Conservation (phyloP, 805 yeast genomes). For the Saccharomyces paradoxus region DNA sequence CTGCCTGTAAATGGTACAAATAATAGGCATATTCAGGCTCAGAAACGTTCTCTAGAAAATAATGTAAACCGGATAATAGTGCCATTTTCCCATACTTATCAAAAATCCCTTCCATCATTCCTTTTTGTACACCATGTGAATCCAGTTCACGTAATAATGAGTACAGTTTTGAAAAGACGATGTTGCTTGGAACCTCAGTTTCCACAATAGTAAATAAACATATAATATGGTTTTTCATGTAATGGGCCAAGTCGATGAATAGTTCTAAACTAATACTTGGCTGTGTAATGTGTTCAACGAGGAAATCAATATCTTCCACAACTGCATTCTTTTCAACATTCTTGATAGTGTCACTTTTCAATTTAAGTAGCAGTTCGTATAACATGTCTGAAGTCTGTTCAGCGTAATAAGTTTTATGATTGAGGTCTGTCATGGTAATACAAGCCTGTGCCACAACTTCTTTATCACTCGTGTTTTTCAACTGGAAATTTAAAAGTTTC, state of each 20-base stretch:
- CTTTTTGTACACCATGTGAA: slow-evolving; percentile 8
- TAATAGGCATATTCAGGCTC: slow-evolving; percentile 20
- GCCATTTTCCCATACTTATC: slow-evolving; percentile 22
- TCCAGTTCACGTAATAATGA: slow-evolving; percentile 8
- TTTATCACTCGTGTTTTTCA: slow-evolving; percentile 17
- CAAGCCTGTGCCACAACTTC: slow-evolving; percentile 40
- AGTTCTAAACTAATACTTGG: slow-evolving; percentile 22
- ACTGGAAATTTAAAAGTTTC: slow-evolving; percentile 45
- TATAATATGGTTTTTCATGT: slow-evolving; percentile 6
- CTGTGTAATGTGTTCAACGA: slow-evolving; percentile 14
- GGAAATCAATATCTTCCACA: slow-evolving; percentile 15
- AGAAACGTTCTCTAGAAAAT: slow-evolving; percentile 16
- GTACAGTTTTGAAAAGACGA: slow-evolving; percentile 17
- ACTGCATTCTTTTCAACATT: slow-evolving; percentile 2
- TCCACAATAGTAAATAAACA: slow-evolving; percentile 19
- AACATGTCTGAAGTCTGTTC: slow-evolving; percentile 82
- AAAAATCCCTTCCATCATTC: slow-evolving; percentile 21
- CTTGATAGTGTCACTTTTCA: slow-evolving; percentile 22
- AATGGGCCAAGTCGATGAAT: slow-evolving; percentile 20
- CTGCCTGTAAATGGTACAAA: slow-evolving; percentile 25
- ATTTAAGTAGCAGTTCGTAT: slow-evolving; percentile 48
- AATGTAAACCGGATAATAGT: slow-evolving; percentile 27
- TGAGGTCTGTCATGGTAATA: slow-evolving; percentile 57
- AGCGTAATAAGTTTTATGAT: slow-evolving; percentile 72
- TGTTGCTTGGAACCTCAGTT: slow-evolving; percentile 14